Base-by-base conservation (phyloP, 345 rosid species). In the Isatis tinctoria region DNA sequence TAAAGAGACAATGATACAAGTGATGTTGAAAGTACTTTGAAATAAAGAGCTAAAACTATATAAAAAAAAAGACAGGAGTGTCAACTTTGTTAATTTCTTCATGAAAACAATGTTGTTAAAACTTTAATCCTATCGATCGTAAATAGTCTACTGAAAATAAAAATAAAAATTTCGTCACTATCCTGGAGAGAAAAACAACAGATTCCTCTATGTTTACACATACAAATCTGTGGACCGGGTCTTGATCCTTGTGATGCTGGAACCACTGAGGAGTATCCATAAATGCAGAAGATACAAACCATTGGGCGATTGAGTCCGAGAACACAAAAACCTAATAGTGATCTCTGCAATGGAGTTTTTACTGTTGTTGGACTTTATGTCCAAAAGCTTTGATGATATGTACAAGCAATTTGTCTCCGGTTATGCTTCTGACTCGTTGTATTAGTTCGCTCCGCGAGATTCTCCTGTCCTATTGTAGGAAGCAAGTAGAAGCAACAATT, bases 351-450 rank as follows among this genome's bases (percentile, higher is more conserved):
- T 76, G 67, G 40, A 37, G 67, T 22, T 47, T 49, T 56, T 14
- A 63, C n/a, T 24, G 60, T 67, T 63, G 68, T 41, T 63, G 68
- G 24, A 76, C 90, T 92, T 87, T 86, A 41, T 73, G 30, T 79
- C 86, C 78, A 54, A 73, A 81, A 49, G 91, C 78, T 76, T 85
- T 89, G 76, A 90, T 91, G 62, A 87, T 83, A 26, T 84, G 70
- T 67, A 85, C 80, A 85, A 93, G 80, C 76, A 90, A 71, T 67
- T 70, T 82, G 79, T 93, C 97, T 63, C 98, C 97, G 2, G 88
- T 85, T 28, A 89, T 73, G 20, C 69, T 75, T 73, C 98, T 87
- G 60, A 89, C 80, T 47, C 81, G 72, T 30, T 76, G 84, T 33
- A 93, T 81, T 11, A 93, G 66, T 26, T 90, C 91, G 33, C 65